Percentiles rank a stretch among this genome's conserved stretches.
Evolutionary conservation across 352 stramenopile species (phyloP).

Genomic region (Phytophthora capsici): DNA sequence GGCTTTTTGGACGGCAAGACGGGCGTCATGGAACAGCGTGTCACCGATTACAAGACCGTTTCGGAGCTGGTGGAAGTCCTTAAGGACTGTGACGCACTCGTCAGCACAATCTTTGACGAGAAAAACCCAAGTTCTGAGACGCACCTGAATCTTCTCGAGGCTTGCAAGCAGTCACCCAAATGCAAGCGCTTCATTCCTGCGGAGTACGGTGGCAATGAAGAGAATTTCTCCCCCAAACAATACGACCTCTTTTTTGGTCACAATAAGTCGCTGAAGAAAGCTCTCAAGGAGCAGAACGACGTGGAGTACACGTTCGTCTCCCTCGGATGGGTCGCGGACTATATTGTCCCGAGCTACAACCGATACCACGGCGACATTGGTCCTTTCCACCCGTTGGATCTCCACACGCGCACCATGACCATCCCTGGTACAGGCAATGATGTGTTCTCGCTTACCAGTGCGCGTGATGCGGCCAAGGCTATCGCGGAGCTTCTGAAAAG

Average conservation of each 20-base stretch:
- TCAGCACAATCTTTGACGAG: too few relatives aligned
- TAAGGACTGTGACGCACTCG: too few relatives aligned
- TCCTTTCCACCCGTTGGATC: slow-evolving; percentile 28
- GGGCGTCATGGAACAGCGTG: slow-evolving; percentile 36
- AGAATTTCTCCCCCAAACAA: slow-evolving; percentile 21
- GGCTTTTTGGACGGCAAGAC: slow-evolving; percentile 39
- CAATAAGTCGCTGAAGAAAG: slow-evolving; percentile 21
- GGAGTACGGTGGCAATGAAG: background rate
- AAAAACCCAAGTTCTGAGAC: too few relatives aligned
- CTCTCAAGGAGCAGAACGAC: slow-evolving; percentile 33
- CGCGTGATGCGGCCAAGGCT: too few relatives aligned
- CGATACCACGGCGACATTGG: slow-evolving; percentile 32
- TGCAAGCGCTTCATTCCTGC: background rate
- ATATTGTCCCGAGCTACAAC: slow-evolving; percentile 37
- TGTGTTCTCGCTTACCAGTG: too few relatives aligned
- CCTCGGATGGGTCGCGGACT: slow-evolving; percentile 46
- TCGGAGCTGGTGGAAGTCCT: slow-evolving; percentile 27
- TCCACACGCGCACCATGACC: too few relatives aligned
- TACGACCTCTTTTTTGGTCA: slow-evolving; percentile 12
- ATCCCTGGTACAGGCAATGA: too few relatives aligned
- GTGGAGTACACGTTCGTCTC: too few relatives aligned
- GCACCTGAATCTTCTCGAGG: background rate
- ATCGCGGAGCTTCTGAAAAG: too few relatives aligned
- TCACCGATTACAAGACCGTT: slow-evolving; percentile 42
- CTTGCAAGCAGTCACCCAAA: background rate